These are phyloP conservation scores for Suillus americanus DNA, from an alignment of 768 basidiomycete species.

Conservation along the genomic window DNA sequence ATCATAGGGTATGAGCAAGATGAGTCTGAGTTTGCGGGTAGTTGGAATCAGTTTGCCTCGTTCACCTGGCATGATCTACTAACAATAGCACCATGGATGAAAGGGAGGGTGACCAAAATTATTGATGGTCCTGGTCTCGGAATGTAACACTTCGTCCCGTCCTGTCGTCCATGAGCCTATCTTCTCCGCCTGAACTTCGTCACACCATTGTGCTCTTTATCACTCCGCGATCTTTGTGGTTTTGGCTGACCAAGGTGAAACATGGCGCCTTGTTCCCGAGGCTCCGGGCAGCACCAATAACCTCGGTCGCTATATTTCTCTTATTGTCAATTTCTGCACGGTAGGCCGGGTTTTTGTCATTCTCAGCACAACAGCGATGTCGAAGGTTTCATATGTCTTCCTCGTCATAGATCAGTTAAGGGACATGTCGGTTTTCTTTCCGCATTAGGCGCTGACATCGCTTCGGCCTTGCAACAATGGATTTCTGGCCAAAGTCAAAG, in stretches of 20 bases:
- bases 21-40: slow-evolving; percentile 49
- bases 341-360: slow-evolving; percentile 21
- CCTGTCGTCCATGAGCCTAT: not conserved
- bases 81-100: slow-evolving; percentile 79
- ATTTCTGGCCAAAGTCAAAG: slow-evolving; percentile 9
- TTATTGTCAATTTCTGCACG: slow-evolving; percentile 3
- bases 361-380: not conserved
- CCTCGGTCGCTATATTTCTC: slow-evolving; percentile 5
- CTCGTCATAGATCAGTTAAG: slow-evolving; percentile 2
- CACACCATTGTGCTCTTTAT: not conserved
- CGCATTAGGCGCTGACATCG: not conserved
- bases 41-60: slow-evolving; percentile 64
- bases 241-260: slow-evolving; percentile 33
- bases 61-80: slow-evolving; percentile 69
- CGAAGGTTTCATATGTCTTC: slow-evolving; percentile 1
- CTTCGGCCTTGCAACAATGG: slow-evolving; percentile 23
- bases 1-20: slow-evolving; percentile 38
- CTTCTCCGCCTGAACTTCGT: not conserved
- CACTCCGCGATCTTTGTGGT: slow-evolving; percentile 14
- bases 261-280: slow-evolving; percentile 22
- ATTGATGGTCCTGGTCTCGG: slow-evolving; percentile 77
- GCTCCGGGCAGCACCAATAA: slow-evolving; percentile 10
- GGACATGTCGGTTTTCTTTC: slow-evolving; percentile 3
- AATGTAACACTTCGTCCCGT: slow-evolving; percentile 21
- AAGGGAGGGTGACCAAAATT: slow-evolving; percentile 58